Evolutionary conservation across 768 basidiomycete species (phyloP), one percentile per base, ranked within the genome.

Genomic region (Rhodotorula babjevae): DNA sequence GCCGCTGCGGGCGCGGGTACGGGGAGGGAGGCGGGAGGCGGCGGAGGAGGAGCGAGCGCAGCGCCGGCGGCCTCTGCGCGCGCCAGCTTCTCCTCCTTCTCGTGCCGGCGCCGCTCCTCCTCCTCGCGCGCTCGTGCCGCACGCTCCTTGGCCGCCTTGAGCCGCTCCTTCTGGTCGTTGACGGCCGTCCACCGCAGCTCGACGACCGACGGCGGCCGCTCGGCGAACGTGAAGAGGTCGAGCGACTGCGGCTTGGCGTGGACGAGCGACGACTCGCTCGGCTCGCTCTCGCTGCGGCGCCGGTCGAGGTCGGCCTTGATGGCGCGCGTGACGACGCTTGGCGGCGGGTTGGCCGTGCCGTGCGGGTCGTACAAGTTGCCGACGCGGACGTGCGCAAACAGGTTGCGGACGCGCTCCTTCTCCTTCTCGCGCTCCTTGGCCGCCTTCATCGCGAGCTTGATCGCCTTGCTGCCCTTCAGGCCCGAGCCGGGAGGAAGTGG

Each of bases 391-490:
- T 68, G 68, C 2, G 40, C 71, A 16, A 76, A 63, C 29, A 70
- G 33, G 40, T 47, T 56, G 36, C 71, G 61, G 12, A 76, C 50
- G 47, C 68, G 68, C 31, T 69, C 68, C 65, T 76, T 72, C 68
- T 76, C 74, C 59, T 69, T 69, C 65, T 76, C 71, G 25, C 68
- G 64, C 42, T 76, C 74, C 58, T 69, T 67, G 29, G 69, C 68
- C 53, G 63, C 46, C 62, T 76, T 76, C 65, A 67, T 72, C 49
- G 74, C 74, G 33, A 71, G 71, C 58, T 76, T 76, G 46, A 76
- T 66, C 14, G 74, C 74, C 53, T 69, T 69, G 62, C 74, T 76
- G 29, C 74, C 74, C 58, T 76, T 76, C 16, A 72, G 52, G 8
- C 71, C 71, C 21, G 70, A 72, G 0, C 74, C 74, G 9, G 74